Base-by-base conservation (phyloP, 2,329 filamentous ascomycete genomes). In the Penicillium sp. region DNA sequence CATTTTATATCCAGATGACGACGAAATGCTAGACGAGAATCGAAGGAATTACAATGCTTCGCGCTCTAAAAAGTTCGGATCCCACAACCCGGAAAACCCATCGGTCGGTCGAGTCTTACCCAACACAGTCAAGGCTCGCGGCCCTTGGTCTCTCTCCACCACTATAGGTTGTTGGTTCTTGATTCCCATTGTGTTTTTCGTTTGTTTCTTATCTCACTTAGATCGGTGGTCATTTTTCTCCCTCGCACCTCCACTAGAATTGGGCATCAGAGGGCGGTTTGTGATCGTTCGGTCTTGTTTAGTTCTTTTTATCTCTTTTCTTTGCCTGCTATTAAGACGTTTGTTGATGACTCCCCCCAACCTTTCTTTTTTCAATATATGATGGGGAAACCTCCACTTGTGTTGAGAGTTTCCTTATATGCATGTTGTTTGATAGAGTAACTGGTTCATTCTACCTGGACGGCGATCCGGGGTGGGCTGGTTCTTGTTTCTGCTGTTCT, bases 1-100 rank as follows among this genome's bases (percentile, higher is more conserved):
- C 53, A 56, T 59, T 53, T 59, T 69, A 60, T 57, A 53, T 59
- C 59, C 54, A 62, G 61, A 64, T 66, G 63, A 66, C 60, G 62
- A 72, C 66, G 70, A 72, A 68, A 73, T 71, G 70, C 65, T 72
- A 67, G 64, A 67, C 58, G 63, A 66, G 62, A 65, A 65, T 58
- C 57, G 55, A 65, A 63, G 62, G 61, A 64, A 65, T 60, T 55
- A 56, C 61, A 63, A 54, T 59, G 58, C 57, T 55, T 42, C 37
- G 54, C 23, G 54, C 56, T 48, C 49, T 41, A 42, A 62, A 64
- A 64, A 64, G 54, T 57, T 63, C 51, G 57, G 58, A 51, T 48
- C 42, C 51, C 50, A 47, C 51, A 49, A 56, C 45, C 50, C 29
- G 51, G 43, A 49, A 31, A 31, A 26, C 6, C 22, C 27, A 44